A percentile compares a stretch with the other conserved stretches of the same genome.
Evolutionary conservation across 2,329 filamentous ascomycete genomes (phyloP).

Genomic region (Lizonia empirigonia): DNA sequence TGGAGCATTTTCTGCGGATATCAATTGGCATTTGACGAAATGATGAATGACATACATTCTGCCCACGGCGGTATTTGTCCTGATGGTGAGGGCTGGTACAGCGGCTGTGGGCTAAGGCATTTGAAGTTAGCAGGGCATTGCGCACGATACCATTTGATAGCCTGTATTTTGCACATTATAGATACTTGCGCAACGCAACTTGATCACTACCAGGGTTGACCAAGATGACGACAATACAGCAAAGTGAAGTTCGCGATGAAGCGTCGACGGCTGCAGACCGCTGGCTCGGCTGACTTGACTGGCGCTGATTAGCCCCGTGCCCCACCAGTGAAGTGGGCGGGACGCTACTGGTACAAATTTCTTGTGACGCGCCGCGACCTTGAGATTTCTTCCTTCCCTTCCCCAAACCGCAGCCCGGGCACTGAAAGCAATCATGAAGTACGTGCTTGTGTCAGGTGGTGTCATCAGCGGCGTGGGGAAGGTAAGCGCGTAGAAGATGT

Average conservation of each 20-base stretch:
- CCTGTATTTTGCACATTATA: conserved; percentile 30
- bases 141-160: conserved; percentile 48
- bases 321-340: conserved; percentile 15
- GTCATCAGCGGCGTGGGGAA: conserved; percentile 50
- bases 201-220: neutral
- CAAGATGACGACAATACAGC: neutral
- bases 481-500: conserved; percentile 49
- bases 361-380: conserved; percentile 35
- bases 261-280: conserved; percentile 3
- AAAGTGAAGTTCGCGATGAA: conserved; percentile 1
- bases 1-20: conserved; percentile 42
- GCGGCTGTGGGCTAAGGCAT: conserved; percentile 38
- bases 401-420: conserved; percentile 48
- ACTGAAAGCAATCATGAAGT: conserved; percentile 69
- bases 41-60: conserved; percentile 34
- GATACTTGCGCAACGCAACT: neutral
- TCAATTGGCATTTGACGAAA: conserved; percentile 45
- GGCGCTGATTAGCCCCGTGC: conserved; percentile 1
- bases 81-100: conserved; percentile 32
- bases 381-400: conserved; percentile 49
- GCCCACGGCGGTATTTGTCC: conserved; percentile 31
- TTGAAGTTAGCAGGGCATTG: conserved; percentile 33
- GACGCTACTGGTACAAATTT: conserved; percentile 41
- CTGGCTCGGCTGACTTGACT: conserved; percentile 14
- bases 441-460: conserved; percentile 79